Percentiles rank a stretch among this genome's conserved stretches.
These are phyloP conservation scores for Pisolithus tinctorius DNA, from an alignment of 768 basidiomycete genomes.

Conservation along the genomic window DNA sequence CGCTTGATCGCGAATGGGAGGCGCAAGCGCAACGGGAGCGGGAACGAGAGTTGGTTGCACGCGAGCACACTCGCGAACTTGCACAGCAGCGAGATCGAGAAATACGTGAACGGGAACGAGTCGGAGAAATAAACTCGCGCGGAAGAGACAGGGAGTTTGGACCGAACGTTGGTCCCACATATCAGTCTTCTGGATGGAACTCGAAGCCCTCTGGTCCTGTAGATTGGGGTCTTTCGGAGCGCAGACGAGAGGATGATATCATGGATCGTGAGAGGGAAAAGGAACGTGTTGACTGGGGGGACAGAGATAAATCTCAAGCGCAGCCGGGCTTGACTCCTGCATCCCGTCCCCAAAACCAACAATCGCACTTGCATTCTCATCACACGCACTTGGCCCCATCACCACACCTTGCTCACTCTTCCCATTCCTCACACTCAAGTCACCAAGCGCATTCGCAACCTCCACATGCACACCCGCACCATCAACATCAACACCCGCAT, in stretches of 20 bases:
- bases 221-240: constrained; percentile 28
- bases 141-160: constrained; percentile 21
- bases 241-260: constrained; percentile 31
- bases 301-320: constrained; percentile 12
- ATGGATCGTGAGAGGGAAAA: constrained; percentile 25
- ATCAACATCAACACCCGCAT: constrained; percentile 30
- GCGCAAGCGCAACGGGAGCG: constrained; percentile 13
- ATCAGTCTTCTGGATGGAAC: constrained; percentile 20
- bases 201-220: constrained; percentile 28
- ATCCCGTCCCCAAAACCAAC: constrained; percentile 30
- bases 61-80: neutral
- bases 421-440: constrained; percentile 16
- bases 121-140: constrained; percentile 16
- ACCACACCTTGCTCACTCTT: constrained; percentile 6
- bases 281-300: constrained; percentile 8
- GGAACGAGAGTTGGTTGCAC: constrained; percentile 17
- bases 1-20: constrained; percentile 29
- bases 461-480: constrained; percentile 20
- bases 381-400: constrained; percentile 17
- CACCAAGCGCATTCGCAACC: constrained; percentile 20
- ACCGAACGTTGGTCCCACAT: constrained; percentile 13
- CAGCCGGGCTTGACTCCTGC: constrained; percentile 17
- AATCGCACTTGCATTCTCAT: constrained; percentile 29
- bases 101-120: constrained; percentile 21
- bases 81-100: constrained; percentile 23